These are phyloP conservation scores for Lasiosphaeria hispida DNA, from an alignment of 495 filamentous ascomycete genomes.

Conservation along the genomic window DNA sequence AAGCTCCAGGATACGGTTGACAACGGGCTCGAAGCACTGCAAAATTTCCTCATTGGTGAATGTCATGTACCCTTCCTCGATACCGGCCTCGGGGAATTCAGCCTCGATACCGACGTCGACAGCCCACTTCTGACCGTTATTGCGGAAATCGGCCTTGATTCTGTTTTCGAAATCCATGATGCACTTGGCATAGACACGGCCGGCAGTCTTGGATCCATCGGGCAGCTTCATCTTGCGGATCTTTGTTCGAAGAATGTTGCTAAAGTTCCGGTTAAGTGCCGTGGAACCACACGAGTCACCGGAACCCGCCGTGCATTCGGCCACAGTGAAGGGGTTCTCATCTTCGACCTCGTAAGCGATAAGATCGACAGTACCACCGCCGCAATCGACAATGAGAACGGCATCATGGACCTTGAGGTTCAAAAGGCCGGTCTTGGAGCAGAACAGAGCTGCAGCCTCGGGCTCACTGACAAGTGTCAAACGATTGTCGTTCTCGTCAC, in stretches of 20 bases:
- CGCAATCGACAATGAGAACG: conserved; percentile 72
- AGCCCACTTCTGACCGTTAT: conserved; percentile 76
- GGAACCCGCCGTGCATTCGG: conserved; percentile 72
- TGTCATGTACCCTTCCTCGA: conserved; percentile 79
- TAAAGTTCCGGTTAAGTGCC: conserved; percentile 72
- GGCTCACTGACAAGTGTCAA: conserved; percentile 70
- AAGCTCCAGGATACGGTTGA: conserved; percentile 70
- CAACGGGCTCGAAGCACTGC: conserved; percentile 74
- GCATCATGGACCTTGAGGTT: conserved; percentile 74
- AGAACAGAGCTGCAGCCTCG: conserved; percentile 71
- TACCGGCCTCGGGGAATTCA: conserved; percentile 72
- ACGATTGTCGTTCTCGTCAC: conserved; percentile 73
- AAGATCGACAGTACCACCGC: conserved; percentile 72
- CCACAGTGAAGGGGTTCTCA: conserved; percentile 70
- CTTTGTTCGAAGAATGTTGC: conserved; percentile 71
- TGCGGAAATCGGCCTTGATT: conserved; percentile 78
- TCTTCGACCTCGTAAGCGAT: conserved; percentile 77
- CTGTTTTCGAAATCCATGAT: conserved; percentile 81
- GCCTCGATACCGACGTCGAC: conserved; percentile 76
- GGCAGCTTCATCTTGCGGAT: conserved; percentile 77
- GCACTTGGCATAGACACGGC: conserved; percentile 73
- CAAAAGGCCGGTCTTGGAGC: conserved; percentile 68
- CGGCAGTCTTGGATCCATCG: conserved; percentile 70
- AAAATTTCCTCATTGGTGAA: conserved; percentile 78
- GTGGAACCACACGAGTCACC: conserved; percentile 74